Evolutionary conservation across 257 asterid genomes (phyloP).

Genomic region (Solanum piurae): DNA sequence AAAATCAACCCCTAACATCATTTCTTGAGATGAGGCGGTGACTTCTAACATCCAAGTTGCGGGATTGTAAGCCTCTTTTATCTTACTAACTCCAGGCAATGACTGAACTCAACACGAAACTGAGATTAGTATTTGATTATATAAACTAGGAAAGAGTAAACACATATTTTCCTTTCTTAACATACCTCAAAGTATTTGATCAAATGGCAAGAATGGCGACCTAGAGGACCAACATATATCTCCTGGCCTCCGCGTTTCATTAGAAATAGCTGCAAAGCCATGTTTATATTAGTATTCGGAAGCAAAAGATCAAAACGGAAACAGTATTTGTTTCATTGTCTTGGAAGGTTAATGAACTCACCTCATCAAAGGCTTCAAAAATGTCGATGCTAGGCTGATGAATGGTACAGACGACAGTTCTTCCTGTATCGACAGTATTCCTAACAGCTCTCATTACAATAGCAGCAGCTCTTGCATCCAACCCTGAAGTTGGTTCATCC

Average conservation of each 20-base stretch:
- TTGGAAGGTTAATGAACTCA: background rate
- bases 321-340: background rate
- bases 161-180: background rate
- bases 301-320: background rate
- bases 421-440: conserved; percentile 70
- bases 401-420: conserved; percentile 76
- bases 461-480: conserved; percentile 87
- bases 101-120: conserved; percentile 3
- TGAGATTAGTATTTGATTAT: background rate
- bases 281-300: background rate
- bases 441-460: conserved; percentile 79
- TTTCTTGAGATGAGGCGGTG: conserved; percentile 53
- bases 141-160: background rate
- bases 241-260: conserved; percentile 76
- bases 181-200: conserved; percentile 58
- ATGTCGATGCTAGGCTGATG: conserved; percentile 85
- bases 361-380: conserved; percentile 84
- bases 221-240: conserved; percentile 74
- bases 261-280: conserved; percentile 40
- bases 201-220: conserved; percentile 41
- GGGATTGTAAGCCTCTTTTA: conserved; percentile 57
- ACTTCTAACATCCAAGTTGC: conserved; percentile 89
- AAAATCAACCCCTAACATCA: conserved; percentile 39
- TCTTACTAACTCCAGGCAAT: conserved; percentile 44
- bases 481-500: conserved; percentile 88